These are phyloP conservation scores for Psilocybe cubensis DNA, from an alignment of 768 basidiomycete species.

Conservation along the genomic window DNA sequence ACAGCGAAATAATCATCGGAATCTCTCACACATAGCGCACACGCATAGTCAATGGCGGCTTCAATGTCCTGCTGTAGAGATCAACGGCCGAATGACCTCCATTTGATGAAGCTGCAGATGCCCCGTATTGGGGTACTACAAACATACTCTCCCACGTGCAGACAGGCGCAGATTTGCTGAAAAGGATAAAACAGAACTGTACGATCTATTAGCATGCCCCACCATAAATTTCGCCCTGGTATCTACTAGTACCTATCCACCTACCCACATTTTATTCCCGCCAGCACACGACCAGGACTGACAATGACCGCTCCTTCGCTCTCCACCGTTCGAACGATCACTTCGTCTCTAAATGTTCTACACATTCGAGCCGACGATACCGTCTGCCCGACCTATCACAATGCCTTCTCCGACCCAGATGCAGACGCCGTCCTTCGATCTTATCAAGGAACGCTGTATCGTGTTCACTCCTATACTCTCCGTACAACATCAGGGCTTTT, in stretches of 20 bases:
- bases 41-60: slow-evolving; percentile 3
- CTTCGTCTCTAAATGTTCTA: slow-evolving; percentile 4
- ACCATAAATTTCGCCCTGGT: neutral
- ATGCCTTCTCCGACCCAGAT: slow-evolving; percentile 33
- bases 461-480: slow-evolving; percentile 58
- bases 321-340: slow-evolving; percentile 11
- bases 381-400: slow-evolving; percentile 28
- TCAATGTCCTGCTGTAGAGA: slow-evolving; percentile 14
- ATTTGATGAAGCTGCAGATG: slow-evolving; percentile 16
- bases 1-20: slow-evolving; percentile 17
- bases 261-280: slow-evolving; percentile 2
- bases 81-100: slow-evolving; percentile 22
- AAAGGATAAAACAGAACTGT: slow-evolving; percentile 15
- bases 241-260: no score
- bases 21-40: slow-evolving; percentile 15
- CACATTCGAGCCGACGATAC: slow-evolving; percentile 18
- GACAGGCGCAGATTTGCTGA: slow-evolving; percentile 5
- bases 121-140: slow-evolving; percentile 17
- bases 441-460: slow-evolving; percentile 54
- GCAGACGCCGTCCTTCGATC: slow-evolving; percentile 42
- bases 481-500: slow-evolving; percentile 65
- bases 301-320: slow-evolving; percentile 22
- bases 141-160: slow-evolving; percentile 25
- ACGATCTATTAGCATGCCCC: neutral
- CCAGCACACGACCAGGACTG: neutral